These are phyloP conservation scores for Nicotiana undulata DNA, from an alignment of 257 asterid genomes.

Conservation along the genomic window DNA sequence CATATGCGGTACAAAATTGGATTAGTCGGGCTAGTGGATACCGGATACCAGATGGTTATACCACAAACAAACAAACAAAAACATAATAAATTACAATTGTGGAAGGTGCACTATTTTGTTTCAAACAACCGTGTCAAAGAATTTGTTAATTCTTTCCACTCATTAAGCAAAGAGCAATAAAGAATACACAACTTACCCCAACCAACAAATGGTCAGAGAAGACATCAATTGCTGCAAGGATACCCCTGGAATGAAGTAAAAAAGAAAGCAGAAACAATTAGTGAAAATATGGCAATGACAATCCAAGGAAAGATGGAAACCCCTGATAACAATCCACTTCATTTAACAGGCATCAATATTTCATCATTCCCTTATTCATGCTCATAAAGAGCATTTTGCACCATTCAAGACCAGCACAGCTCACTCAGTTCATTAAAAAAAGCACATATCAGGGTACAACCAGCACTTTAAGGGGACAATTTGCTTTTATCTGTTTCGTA, in stretches of 20 bases:
- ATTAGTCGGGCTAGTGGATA: neutral
- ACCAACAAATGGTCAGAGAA: constrained; percentile 71
- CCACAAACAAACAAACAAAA: neutral
- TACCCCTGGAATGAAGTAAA: constrained; percentile 55
- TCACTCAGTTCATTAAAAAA: neutral
- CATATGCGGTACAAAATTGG: neutral
- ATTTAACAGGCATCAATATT: neutral
- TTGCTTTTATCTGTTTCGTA: neutral
- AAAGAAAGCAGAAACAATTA: neutral
- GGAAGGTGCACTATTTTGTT: neutral
- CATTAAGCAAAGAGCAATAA: constrained; percentile 2
- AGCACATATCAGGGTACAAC: neutral
- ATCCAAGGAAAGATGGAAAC: neutral
- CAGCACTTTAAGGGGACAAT: neutral
- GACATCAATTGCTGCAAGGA: constrained; percentile 94
- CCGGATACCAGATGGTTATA: neutral
- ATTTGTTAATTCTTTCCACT: neutral
- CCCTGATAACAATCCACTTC: neutral
- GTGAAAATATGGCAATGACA: neutral
- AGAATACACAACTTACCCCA: constrained; percentile 66
- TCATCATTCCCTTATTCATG: neutral
- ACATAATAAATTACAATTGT: neutral
- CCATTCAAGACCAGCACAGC: neutral
- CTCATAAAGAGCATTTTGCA: neutral
- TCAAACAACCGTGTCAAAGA: neutral